These are phyloP conservation scores for Alternaria longipes DNA, from an alignment of 2,329 filamentous ascomycete species.

Conservation along the genomic window DNA sequence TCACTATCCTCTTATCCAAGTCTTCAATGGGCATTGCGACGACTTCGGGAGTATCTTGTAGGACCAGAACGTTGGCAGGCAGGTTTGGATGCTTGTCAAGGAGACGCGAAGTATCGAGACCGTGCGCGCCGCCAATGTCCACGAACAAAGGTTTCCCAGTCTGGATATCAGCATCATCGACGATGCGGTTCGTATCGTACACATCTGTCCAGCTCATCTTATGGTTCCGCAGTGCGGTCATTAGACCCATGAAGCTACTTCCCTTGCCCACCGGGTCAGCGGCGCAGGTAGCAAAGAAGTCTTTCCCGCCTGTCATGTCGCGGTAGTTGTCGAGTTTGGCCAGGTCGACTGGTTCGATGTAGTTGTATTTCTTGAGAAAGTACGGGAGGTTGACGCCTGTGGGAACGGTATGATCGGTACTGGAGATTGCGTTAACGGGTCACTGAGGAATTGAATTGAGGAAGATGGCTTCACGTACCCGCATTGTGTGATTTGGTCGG, in stretches of 20 bases:
- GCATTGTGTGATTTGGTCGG: constrained; percentile 12
- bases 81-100: constrained; percentile 2
- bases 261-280: constrained; percentile 11
- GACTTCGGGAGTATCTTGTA: constrained; percentile 13
- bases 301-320: constrained; percentile 10
- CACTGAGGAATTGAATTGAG: background rate
- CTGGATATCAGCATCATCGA: background rate
- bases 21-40: background rate
- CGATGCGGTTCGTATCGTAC: constrained; percentile 8
- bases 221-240: constrained; percentile 2
- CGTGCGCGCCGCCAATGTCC: constrained; percentile 4
- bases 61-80: constrained; percentile 1
- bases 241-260: constrained; percentile 12
- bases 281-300: constrained; percentile 7
- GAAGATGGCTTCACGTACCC: background rate
- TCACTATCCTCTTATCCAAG: constrained; percentile 6
- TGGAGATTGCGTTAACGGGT: background rate
- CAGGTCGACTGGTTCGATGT: constrained; percentile 9
- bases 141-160: constrained; percentile 6
- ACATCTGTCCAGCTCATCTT: constrained; percentile 16
- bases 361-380: constrained; percentile 12
- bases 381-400: constrained; percentile 4
- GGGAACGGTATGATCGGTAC: constrained; percentile 10
- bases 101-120: constrained; percentile 8
- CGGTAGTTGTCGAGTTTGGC: constrained; percentile 11